Evolutionary conservation across 768 basidiomycete genomes (phyloP).

Genomic region (Russula griseocarnosa): DNA sequence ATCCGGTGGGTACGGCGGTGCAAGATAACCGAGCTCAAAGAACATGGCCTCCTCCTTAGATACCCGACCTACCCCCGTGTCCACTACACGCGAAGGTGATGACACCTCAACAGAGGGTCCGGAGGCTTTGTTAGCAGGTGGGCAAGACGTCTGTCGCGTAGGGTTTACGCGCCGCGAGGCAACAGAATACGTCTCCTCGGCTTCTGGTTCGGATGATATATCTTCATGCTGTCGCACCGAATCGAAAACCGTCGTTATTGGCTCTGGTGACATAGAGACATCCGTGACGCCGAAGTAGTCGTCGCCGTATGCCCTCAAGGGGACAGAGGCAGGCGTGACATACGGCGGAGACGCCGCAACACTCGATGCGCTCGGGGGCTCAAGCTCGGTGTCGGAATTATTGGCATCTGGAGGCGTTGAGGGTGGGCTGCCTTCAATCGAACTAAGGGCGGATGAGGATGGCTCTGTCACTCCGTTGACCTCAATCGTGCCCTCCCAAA

Average conservation of each 20-base stretch:
- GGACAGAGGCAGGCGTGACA: conserved; percentile 34
- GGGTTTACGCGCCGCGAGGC: conserved; percentile 50
- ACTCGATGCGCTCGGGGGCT: conserved; percentile 7
- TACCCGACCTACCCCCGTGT: conserved; percentile 44
- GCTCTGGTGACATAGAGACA: conserved; percentile 10
- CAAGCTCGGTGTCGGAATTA: conserved; percentile 1
- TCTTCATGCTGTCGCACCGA: conserved; percentile 27
- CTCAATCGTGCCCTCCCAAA: conserved; percentile 76
- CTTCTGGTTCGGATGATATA: conserved; percentile 34
- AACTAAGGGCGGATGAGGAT: conserved; percentile 26
- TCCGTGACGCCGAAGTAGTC: conserved; percentile 34
- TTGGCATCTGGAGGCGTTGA: conserved; percentile 22
- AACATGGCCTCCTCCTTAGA: conserved; percentile 69
- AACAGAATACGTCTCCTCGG: conserved; percentile 43
- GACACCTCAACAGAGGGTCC: conserved; percentile 18
- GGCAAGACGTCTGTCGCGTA: conserved; percentile 62
- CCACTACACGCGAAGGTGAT: conserved; percentile 29
- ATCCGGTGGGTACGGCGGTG: conserved; percentile 79
- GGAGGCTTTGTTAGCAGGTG: conserved; percentile 42
- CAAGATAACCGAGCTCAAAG: conserved; percentile 60
- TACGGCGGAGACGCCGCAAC: conserved; percentile 29
- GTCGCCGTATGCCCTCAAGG: conserved; percentile 24
- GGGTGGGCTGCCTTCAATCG: conserved; percentile 34
- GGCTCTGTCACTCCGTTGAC: conserved; percentile 40
- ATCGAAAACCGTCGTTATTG: neutral